Evolutionary conservation across 768 basidiomycete species (phyloP), one percentile per base, ranked within the genome.

Genomic region (Lactarius tabidus): DNA sequence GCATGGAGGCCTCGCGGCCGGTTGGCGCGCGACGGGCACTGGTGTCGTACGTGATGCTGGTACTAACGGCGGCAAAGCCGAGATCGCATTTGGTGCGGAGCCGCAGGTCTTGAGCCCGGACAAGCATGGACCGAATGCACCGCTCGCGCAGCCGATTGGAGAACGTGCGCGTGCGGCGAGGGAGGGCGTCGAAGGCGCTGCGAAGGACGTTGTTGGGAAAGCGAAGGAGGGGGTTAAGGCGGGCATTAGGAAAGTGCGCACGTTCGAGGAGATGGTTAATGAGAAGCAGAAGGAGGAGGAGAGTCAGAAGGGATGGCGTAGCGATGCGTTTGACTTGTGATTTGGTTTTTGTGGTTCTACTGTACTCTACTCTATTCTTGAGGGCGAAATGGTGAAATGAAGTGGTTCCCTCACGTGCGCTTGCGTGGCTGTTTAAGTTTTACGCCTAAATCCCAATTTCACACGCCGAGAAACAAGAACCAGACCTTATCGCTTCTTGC

Each of bases 21-120:
- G 79, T 0, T 81, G 81, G 80, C 75, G 71, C 29, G 82, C 84
- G 3, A 90, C 89, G 0, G 83, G 89, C 0, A 86, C 85, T 0
- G 89, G 89, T 0, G 65, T 90, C 8, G 76, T 90, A 57, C 70
- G 83, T 82, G 41, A 65, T 17, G 39, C 74, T 18, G 45, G 74
- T n/a, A n/a, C n/a, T n/a, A n/a, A n/a, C n/a, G n/a, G n/a, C 71
- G 3, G 73, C 74, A 43, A 76, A 72, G 73, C 76, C 51, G 68
- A 73, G 57, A 82, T 91, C 56, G 89, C 88, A 0, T 75, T 90
- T 77, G 89, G 89, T 2, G 86, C 82, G 7, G 88, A 88, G 74
- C 89, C 89, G 39, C 89, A 91, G 77, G 83, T 91, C 36, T 73
- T 91, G 33, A 75, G 82, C 31, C 85, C 87, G 0, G 82, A 85